Evolutionary conservation across 2,329 filamentous ascomycete genomes (phyloP), one percentile per base, ranked within the genome.

Genomic region (Talaromyces sp.): DNA sequence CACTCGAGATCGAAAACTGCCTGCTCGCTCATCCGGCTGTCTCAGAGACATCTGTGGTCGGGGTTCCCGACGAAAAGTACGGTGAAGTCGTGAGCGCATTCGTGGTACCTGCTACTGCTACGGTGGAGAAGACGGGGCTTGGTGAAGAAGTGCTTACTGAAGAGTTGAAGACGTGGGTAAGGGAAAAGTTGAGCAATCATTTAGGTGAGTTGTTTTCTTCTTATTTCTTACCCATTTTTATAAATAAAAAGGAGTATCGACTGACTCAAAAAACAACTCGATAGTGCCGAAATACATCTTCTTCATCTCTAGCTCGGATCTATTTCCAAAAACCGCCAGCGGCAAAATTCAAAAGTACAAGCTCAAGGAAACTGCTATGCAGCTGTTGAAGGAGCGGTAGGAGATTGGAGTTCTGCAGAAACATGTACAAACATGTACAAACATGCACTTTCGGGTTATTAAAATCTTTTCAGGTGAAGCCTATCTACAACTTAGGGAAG

Each of bases 291-390:
- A 90, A 75, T 86, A 93, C 72, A 84, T 98, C n/a, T 96, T 96
- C 72, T 96, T 90, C 84, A 81, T 90, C 10, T 53, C 62, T 3
- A 67, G 70, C 6, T 66, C 67, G 0, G 82, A 88, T 0, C 85
- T 87, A n/a, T 96, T 91, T 72, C 93, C 93, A 22, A 97, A 96
- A 83, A 99, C 95, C 39, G 90, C 92, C 6, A 96, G 92, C 73
- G 93, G 93, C 27, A 99, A 99, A 84, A 93, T 98, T 60, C 92
- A 96, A 78, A 97, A 98, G 79, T 97, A 90, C 73, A 93, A 89
- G 78, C 74, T 98, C 69, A 84, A 85, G 70, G 89, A 92, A 17
- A 78, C 83, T 69, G 93, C 85, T 0, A 71, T 83, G 44, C 68
- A 78, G 65, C 65, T 84, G 59, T 64, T 86, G 54, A 74, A 71